Percentiles rank a stretch among this genome's conserved stretches.
phyloP scores from a whole-genome alignment of 2,329 filamentous ascomycete species.

The Fusarium mundagurra region DNA sequence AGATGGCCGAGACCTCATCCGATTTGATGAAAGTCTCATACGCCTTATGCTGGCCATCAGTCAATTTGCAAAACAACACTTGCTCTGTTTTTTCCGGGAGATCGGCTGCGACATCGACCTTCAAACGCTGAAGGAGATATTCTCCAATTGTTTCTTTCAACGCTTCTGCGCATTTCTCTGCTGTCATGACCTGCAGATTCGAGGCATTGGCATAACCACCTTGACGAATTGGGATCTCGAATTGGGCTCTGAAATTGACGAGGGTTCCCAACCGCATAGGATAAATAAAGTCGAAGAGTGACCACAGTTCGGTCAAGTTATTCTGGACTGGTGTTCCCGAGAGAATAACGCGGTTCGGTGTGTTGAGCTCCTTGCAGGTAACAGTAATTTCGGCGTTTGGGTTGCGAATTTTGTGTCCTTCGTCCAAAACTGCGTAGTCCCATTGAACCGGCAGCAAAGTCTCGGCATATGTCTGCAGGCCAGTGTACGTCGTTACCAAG shows the following conservation, averaged over 20 bases:
- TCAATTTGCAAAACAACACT: constrained; percentile 94
- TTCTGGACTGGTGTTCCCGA: constrained; percentile 99
- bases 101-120: constrained; percentile 92
- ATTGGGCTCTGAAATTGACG: constrained; percentile 88
- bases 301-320: constrained; percentile 95
- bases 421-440: constrained; percentile 94
- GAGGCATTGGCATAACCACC: constrained; percentile 96
- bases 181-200: constrained; percentile 93
- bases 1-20: constrained; percentile 85
- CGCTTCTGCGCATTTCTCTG: constrained; percentile 92
- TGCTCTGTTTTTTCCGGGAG: constrained; percentile 96
- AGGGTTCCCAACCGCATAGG: constrained; percentile 94
- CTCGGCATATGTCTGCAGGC: constrained; percentile 90
- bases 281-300: constrained; percentile 96
- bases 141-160: constrained; percentile 93
- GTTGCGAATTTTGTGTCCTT: constrained; percentile 98
- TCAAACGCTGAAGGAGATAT: constrained; percentile 91
- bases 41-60: constrained; percentile 75
- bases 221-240: constrained; percentile 91
- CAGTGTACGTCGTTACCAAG: constrained; percentile 93
- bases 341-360: constrained; percentile 88
- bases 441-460: constrained; percentile 85
- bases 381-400: constrained; percentile 95
- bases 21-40: constrained; percentile 86
- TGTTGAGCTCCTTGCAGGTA: constrained; percentile 92